Base-by-base conservation (phyloP, 1,139 yeast genomes). In the Nakaseomyces sp. region DNA sequence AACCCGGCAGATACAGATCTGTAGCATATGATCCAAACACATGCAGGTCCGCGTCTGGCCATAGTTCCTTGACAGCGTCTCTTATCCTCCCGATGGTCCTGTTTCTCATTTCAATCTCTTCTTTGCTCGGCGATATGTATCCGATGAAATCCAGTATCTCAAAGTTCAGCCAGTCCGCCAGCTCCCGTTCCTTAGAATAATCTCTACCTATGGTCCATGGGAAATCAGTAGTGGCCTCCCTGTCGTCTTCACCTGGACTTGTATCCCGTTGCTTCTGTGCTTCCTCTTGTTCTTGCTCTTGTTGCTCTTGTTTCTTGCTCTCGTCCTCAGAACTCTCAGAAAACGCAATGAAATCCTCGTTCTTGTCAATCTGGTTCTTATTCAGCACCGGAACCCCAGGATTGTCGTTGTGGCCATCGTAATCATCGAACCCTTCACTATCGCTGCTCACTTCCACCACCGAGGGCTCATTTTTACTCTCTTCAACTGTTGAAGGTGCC, bases 11-110 rank as follows among this genome's bases (percentile, higher is more conserved):
- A 57, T 89, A 91, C 50, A 93, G 68, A 60, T 89, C 96, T 0
- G 98, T 89, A 0, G 98, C 97, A 62, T 79, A 86, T 0, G 97
- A 88, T 0, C 99, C 99, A 69, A 93, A 91, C 13, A 89, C 95
- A 54, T 81, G 84, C 8, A 84, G 76, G 46, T 81, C 83, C 3
- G 95, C 81, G 49, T 79, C 86, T 0, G 80, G 79, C 97, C 98
- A 91, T 45, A 82, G 69, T 2, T 66, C 58, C 26, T 64, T 64
- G 8, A 89, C 83, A 10, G 77, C 71, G 3, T 62, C 57, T 47
- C 82, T 78, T 33, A 93, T 67, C 38, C 76, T 71, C 36, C 71
- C 65, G 15, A 91, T 81, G 1, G 88, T 81, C 8, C 65, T 65
- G 52, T 86, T 84, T 58, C 98, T 76, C 7, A 74, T 69, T 37